Base-by-base conservation (phyloP, 148 eudicot species). In the Polygonum aviculare region DNA sequence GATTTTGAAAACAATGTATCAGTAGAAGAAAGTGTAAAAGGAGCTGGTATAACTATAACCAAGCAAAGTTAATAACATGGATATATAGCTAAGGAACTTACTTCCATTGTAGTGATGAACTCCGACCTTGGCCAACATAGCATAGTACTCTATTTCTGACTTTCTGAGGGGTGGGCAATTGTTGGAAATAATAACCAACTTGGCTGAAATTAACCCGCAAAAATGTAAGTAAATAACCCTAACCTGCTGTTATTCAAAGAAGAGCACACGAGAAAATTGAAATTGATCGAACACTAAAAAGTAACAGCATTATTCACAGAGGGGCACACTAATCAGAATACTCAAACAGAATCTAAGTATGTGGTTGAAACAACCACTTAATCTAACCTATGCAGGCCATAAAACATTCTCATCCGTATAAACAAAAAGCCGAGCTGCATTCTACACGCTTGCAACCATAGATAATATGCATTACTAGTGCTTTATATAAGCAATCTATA, bases 71-170 rank as follows among this genome's bases (percentile, higher is more conserved):
- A 4, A 60, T 4, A 8, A 12, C 35, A 33, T 65, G 14, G 19
- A 36, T 15, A 65, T 2, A 35, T 1, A 11, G n/a, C 15, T n/a
- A 40, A 76, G 26, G 38, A 19, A 84, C 97, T 88, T 79, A 92
- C 97, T 92, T 79, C 97, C 97, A 74, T 87, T 90, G 87, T 90
- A 92, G 78, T 92, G 97, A 82, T 90, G 97, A 72, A 92, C 97
- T 47, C 90, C 94, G 60, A 92, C 90, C 85, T 92, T 92, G 0
- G 94, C 85, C 77, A 92, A 90, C 97, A 92, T 92, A 22, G 97
- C 97, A 49, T 92, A 92, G 85, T 92, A 92, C 84, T 92, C 97
- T 15, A 92, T 92, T 88, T 92, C 94, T 4, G 97, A 92, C 78
- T 92, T 92, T 83, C 97, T 84, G 11, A 90, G 78, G 0, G 94